A percentile compares a stretch with the other conserved stretches of the same genome.
phyloP scores from a whole-genome alignment of 176 grass and related monocot species.

The Carex pumila region DNA sequence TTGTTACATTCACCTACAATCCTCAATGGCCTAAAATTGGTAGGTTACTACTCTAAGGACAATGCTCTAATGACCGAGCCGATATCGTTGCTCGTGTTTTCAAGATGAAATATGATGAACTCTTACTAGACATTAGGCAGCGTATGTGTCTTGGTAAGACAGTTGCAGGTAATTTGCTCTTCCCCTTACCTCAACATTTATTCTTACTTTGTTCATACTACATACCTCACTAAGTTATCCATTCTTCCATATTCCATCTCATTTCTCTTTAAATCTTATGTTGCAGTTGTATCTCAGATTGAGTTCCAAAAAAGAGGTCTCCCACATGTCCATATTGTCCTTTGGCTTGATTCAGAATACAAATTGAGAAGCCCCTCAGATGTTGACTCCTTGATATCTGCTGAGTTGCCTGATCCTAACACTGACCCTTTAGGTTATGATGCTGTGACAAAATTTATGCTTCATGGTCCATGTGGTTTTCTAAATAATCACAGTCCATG shows the following conservation, averaged over 20 bases:
- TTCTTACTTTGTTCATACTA: not conserved
- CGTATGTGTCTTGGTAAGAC: not conserved
- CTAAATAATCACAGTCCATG: not conserved
- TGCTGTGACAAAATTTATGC: not conserved
- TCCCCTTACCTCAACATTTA: accelerated
- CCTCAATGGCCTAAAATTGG: slow-evolving; percentile 22
- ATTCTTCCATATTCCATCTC: not conserved
- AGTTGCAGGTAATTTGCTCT: not conserved
- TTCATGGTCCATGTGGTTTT: slow-evolving; percentile 1
- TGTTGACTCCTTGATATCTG: not conserved
- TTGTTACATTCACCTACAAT: not conserved
- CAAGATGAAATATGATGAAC: not conserved
- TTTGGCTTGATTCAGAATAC: not conserved
- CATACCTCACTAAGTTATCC: not conserved
- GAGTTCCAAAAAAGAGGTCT: not conserved
- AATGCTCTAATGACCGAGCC: not conserved
- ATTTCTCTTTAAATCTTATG: not conserved
- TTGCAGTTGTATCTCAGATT: not conserved
- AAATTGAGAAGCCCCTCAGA: not conserved
- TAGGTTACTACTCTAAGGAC: not conserved
- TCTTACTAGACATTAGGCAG: not conserved
- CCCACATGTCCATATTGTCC: not conserved
- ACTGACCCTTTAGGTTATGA: not conserved
- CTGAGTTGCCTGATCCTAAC: not conserved
- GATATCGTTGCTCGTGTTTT: slow-evolving; percentile 20